phyloP scores from a whole-genome alignment of 805 yeast species.

The Saccharomyces eubayanus region DNA sequence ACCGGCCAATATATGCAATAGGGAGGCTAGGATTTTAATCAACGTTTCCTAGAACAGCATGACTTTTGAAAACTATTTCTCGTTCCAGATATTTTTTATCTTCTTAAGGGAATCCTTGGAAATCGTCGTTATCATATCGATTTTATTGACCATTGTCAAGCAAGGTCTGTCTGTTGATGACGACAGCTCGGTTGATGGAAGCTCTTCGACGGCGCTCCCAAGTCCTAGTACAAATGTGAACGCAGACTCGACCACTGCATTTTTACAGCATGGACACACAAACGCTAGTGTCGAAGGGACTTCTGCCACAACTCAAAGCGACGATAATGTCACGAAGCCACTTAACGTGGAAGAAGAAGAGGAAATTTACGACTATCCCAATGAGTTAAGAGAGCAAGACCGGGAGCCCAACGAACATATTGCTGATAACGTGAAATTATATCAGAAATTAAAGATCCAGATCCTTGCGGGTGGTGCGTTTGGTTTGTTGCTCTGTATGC shows the following conservation, averaged over 20 bases:
- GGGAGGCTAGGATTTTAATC: not conserved
- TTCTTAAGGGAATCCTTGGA: slow-evolving; percentile 67
- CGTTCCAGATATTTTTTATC: slow-evolving; percentile 66
- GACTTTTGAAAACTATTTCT: slow-evolving; percentile 44
- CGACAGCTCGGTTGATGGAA: not conserved
- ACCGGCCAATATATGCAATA: not conserved
- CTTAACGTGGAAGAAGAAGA: slow-evolving; percentile 23
- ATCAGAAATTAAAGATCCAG: slow-evolving; percentile 49
- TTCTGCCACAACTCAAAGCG: not conserved
- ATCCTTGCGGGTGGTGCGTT: slow-evolving; percentile 74
- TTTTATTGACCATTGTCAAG: slow-evolving; percentile 58
- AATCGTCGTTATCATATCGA: slow-evolving; percentile 68
- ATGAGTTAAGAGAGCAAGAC: slow-evolving; percentile 4
- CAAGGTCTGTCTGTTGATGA: slow-evolving; percentile 43
- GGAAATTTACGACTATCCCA: slow-evolving; percentile 16
- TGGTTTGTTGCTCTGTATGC: slow-evolving; percentile 61
- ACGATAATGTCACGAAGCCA: not conserved
- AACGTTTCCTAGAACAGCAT: slow-evolving; percentile 5
- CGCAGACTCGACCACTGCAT: not conserved
- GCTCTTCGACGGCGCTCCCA: not conserved
- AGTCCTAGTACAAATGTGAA: not conserved
- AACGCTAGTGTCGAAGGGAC: not conserved
- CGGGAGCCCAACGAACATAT: slow-evolving; percentile 10
- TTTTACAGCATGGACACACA: not conserved
- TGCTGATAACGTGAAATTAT: slow-evolving; percentile 28